A percentile compares a stretch with the other conserved stretches of the same genome.
Evolutionary conservation across 2,329 filamentous ascomycete species (phyloP).

Genomic region (Paracorniculantispora psalliotae): DNA sequence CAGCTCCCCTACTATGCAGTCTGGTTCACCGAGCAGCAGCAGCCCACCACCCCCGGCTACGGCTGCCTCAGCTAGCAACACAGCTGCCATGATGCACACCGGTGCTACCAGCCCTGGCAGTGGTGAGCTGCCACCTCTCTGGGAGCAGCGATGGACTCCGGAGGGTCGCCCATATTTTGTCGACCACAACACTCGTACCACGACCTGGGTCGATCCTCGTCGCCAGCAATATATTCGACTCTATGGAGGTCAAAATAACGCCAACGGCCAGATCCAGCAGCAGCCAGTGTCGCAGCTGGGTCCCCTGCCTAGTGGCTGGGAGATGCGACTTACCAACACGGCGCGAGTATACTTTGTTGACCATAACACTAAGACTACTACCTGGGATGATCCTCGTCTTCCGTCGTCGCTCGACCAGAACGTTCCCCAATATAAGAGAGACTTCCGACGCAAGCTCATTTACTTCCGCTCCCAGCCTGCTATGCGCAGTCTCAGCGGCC

Average conservation of each 20-base stretch:
- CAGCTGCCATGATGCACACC: conserved; percentile 87
- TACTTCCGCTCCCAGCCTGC: conserved; percentile 99
- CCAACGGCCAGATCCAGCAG: conserved; percentile 85
- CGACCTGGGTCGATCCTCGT: conserved; percentile 96
- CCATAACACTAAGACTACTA: conserved; percentile 99
- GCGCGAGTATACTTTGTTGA: conserved; percentile 98
- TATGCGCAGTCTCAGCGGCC: conserved; percentile 88
- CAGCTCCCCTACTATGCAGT: conserved; percentile 75
- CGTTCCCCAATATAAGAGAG: conserved; percentile 98
- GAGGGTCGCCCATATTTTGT: conserved; percentile 96
- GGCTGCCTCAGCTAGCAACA: conserved; percentile 41
- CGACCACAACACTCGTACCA: conserved; percentile 96
- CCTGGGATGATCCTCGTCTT: conserved; percentile 94
- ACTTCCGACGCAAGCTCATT: conserved; percentile 95
- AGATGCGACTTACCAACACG: conserved; percentile 98
- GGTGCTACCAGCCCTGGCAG: conserved; percentile 88
- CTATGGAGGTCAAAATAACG: conserved; percentile 84
- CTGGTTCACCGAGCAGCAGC: conserved; percentile 41
- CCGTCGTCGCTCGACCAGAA: conserved; percentile 97
- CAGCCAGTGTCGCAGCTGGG: conserved; percentile 96
- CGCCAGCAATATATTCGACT: conserved; percentile 97
- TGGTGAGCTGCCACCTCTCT: conserved; percentile 89
- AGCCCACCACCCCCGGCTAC: conserved; percentile 22
- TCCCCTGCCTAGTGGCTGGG: conserved; percentile 93
- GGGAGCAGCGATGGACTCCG: conserved; percentile 94